phyloP scores from a whole-genome alignment of 2,329 filamentous ascomycete genomes.

The Scedosporium apiospermum region DNA sequence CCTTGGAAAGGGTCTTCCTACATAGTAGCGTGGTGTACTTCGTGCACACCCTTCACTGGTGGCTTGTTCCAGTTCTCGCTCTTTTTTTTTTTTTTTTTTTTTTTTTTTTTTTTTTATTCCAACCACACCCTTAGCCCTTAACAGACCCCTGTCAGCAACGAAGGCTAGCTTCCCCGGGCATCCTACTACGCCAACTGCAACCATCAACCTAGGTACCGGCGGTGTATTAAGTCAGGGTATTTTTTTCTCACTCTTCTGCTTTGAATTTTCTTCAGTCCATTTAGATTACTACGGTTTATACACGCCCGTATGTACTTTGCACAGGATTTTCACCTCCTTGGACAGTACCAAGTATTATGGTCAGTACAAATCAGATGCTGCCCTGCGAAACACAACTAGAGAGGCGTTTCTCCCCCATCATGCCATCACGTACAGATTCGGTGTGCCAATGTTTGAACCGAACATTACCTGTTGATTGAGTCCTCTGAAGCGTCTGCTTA shows the following conservation, averaged over 20 bases:
- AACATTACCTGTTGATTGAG: too few relatives aligned
- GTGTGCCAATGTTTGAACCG: too few relatives aligned
- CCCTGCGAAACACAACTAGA: background rate
- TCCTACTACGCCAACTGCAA: background rate
- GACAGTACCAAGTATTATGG: background rate
- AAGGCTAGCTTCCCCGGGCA: background rate
- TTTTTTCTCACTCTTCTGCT: background rate
- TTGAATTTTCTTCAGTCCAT: background rate
- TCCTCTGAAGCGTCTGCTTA: too few relatives aligned
- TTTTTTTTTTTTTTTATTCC: background rate
- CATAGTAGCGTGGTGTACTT: too few relatives aligned
- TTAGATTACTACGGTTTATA: background rate
- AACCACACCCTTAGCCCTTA: background rate
- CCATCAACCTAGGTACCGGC: background rate
- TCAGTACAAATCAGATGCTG: background rate
- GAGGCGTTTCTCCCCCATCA: background rate
- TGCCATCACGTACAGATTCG: too few relatives aligned
- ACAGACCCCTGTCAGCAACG: background rate
- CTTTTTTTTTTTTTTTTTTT: background rate
- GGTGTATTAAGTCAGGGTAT: background rate
- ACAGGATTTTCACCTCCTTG: background rate
- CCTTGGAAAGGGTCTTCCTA: background rate
- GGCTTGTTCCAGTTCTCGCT: background rate
- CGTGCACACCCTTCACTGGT: background rate
- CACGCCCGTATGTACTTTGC: background rate